Conservation (phyloP, 2,329 filamentous ascomycete species). For the Endothia cerciana region DNA sequence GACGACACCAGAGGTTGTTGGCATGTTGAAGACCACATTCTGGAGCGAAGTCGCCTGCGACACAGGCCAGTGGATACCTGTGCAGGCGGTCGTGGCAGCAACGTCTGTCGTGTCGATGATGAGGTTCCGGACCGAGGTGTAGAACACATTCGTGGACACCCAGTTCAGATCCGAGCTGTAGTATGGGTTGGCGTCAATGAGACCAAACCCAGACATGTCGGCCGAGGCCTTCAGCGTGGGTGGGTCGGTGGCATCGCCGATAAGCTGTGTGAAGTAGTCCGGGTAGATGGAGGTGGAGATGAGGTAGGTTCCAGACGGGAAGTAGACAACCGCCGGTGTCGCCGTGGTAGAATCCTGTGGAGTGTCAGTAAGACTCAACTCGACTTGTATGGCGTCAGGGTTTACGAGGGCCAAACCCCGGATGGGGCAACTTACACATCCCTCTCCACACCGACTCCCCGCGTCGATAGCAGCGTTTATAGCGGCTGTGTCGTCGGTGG, state of each 20-base stretch:
- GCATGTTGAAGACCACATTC: conserved; percentile 62
- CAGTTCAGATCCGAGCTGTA: conserved; percentile 48
- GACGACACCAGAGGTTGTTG: conserved; percentile 50
- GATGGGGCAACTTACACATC: conserved; percentile 43
- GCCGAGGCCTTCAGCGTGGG: conserved; percentile 59
- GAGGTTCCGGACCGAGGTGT: conserved; percentile 62
- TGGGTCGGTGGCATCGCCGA: conserved; percentile 67
- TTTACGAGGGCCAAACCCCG: background rate
- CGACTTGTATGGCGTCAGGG: background rate
- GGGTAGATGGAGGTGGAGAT: conserved; percentile 72
- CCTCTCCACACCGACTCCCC: conserved; percentile 44
- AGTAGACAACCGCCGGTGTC: conserved; percentile 48
- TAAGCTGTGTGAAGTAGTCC: conserved; percentile 79
- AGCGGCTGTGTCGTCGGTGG: conserved; percentile 50
- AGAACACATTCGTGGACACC: conserved; percentile 64
- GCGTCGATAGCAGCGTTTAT: conserved; percentile 50
- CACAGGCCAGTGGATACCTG: conserved; percentile 71
- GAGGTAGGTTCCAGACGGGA: conserved; percentile 63
- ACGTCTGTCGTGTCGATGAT: conserved; percentile 61
- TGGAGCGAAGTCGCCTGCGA: conserved; percentile 65
- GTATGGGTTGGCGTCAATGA: conserved; percentile 56
- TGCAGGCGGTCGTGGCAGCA: conserved; percentile 48
- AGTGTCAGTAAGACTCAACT: conserved; percentile 23
- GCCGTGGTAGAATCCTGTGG: conserved; percentile 45
- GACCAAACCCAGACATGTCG: conserved; percentile 52